Base-by-base conservation (phyloP, 192 early-diverging fungal genomes). In the Linnemannia elongata region DNA sequence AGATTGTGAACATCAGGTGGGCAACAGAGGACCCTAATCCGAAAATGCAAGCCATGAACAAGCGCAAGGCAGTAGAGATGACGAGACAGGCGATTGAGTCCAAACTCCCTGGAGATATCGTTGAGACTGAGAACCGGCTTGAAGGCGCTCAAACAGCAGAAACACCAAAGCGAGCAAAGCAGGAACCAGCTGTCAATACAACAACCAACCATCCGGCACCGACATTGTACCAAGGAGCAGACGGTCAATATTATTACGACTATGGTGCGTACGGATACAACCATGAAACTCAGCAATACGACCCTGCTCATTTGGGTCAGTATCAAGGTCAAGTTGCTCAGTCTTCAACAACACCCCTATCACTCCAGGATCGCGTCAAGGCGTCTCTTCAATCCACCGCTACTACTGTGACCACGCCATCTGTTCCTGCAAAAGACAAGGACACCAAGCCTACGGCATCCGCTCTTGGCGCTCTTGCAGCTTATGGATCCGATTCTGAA, bases 11-110 rank as follows among this genome's bases (percentile, higher is more conserved):
- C 79, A 91, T 93, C 41, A 92, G 97, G 66, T 97, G 97, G 97
- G 97, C 97, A 0, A 94, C 92, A 4, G 96, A 96, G 76, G 94
- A 97, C 82, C 95, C 95, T 7, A 95, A 96, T 88, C 95, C 94
- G 45, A 75, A 82, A 73, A 82, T 69, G 24, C 85, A 92, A 75
- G 85, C 83, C 27, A 81, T 89, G 39, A 91, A 92, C 74, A 94
- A 93, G 73, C 83, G 91, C 12, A 92, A 92, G 74, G 88, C 90
- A n/a, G 91, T 94, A 39, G 91, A 91, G n/a, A 83, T 92, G 77
- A 89, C 92, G 2, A 75, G 85, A 20, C 90, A 94, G 47, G 89
- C 90, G 0, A 86, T 95, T 33, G 90, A 91, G 74, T 75, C 90
- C 13, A 92, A 90, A 57, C 82, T 96, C 13, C 93, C 95, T 1